phyloP scores from a whole-genome alignment of 345 rosid genomes.

The Pistacia integerrima region DNA sequence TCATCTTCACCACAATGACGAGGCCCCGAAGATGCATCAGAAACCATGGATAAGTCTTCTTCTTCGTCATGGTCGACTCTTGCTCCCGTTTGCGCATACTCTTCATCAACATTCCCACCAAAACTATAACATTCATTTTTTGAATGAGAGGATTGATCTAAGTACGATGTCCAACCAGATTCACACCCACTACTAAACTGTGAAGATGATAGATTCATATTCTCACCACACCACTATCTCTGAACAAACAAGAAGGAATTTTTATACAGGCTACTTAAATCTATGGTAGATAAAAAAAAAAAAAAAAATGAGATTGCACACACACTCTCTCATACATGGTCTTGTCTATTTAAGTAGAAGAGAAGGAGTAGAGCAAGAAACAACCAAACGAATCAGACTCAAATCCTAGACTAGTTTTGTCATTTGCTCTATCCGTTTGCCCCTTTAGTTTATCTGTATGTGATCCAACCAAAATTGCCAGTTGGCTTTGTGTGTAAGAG shows the following conservation, averaged over 20 bases:
- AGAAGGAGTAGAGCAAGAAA: constrained; percentile 17
- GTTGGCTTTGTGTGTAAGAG: constrained; percentile 45
- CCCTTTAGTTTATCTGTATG: constrained; percentile 34
- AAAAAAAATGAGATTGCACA: constrained; percentile 9
- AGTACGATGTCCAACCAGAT: constrained; percentile 85
- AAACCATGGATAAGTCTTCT: constrained; percentile 78
- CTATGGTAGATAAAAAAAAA: background rate
- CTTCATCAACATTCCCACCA: constrained; percentile 26
- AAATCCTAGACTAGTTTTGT: constrained; percentile 53
- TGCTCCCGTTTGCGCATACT: constrained; percentile 20
- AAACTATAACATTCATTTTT: constrained; percentile 26
- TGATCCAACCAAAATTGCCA: constrained; percentile 60
- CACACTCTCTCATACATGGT: constrained; percentile 4
- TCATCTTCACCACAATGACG: constrained; percentile 48
- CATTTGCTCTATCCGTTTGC: constrained; percentile 36
- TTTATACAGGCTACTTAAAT: constrained; percentile 10
- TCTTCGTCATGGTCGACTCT: constrained; percentile 32
- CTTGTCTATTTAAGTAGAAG: constrained; percentile 31
- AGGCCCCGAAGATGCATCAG: constrained; percentile 91
- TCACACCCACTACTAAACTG: constrained; percentile 66
- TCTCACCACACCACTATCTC: background rate
- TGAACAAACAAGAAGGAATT: constrained; percentile 18
- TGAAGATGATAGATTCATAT: constrained; percentile 58
- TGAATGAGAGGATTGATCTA: constrained; percentile 58
- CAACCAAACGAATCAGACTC: constrained; percentile 42